These are phyloP conservation scores for Saksenaea oblongispora DNA, from an alignment of 371 early-diverging fungal genomes.

Conservation along the genomic window DNA sequence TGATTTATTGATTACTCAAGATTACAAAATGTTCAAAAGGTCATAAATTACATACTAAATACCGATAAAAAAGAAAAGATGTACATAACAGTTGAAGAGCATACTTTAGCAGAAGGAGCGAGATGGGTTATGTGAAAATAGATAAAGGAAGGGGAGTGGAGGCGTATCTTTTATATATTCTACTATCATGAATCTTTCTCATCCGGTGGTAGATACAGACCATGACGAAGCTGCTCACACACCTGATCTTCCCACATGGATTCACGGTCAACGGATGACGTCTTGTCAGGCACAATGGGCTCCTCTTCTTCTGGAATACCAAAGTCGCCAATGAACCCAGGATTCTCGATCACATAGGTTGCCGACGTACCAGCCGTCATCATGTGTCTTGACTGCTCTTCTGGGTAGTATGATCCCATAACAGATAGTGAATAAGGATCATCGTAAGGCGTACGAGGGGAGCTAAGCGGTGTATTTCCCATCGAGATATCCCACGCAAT, in stretches of 20 bases:
- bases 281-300: not conserved
- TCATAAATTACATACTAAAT: too few species aligned
- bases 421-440: not conserved
- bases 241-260: constrained; percentile 13
- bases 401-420: not conserved
- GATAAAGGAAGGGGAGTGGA: not conserved
- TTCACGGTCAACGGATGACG: not conserved
- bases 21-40: too few species aligned
- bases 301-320: constrained; percentile 25
- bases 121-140: not conserved
- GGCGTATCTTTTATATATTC: not conserved
- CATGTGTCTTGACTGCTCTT: constrained; percentile 1
- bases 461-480: not conserved
- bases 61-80: too few species aligned
- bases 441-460: constrained; percentile 1
- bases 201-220: constrained; percentile 18
- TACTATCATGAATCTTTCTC: constrained; percentile 10
- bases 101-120: too few species aligned
- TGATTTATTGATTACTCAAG: too few species aligned
- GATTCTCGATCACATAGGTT: constrained; percentile 21
- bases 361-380: not conserved
- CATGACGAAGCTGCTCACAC: not conserved
- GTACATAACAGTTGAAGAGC: too few species aligned
- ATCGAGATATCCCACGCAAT: not conserved
- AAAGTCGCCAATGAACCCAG: constrained; percentile 39